phyloP scores from a whole-genome alignment of 1,139 yeast genomes.

The Candida pseudoviswanathii region DNA sequence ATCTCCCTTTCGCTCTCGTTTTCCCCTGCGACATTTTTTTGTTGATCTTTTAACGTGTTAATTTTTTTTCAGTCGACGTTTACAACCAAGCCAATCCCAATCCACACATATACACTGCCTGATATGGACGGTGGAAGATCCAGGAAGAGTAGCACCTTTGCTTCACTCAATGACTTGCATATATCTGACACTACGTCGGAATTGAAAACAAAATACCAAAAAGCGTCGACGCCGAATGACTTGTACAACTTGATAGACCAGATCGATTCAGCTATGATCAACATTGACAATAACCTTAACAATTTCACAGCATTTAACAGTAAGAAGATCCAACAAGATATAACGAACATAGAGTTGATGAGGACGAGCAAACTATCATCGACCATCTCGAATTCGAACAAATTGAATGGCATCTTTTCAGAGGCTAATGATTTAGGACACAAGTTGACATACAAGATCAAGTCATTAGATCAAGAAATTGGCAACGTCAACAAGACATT shows the following conservation, averaged over 20 bases:
- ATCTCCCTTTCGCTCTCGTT: too few species aligned
- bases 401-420: slow-evolving; percentile 52
- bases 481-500: slow-evolving; percentile 66
- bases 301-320: slow-evolving; percentile 29
- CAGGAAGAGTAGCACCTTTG: background rate
- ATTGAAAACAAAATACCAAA: slow-evolving; percentile 11
- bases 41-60: slow-evolving; percentile 5
- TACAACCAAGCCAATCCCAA: background rate
- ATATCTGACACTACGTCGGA: slow-evolving; percentile 10
- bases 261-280: slow-evolving; percentile 16
- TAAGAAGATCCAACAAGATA: slow-evolving; percentile 38
- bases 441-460: slow-evolving; percentile 67
- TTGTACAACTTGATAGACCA: slow-evolving; percentile 17
- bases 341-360: slow-evolving; percentile 38
- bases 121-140: background rate
- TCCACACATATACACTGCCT: background rate
- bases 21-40: slow-evolving; percentile 2
- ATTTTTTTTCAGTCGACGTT: slow-evolving; percentile 4
- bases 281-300: slow-evolving; percentile 23
- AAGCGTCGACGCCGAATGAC: slow-evolving; percentile 17
- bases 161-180: slow-evolving; percentile 8
- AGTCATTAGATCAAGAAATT: slow-evolving; percentile 71
- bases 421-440: slow-evolving; percentile 68
- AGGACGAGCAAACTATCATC: slow-evolving; percentile 42
- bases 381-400: slow-evolving; percentile 42